A percentile compares a stretch with the other conserved stretches of the same genome.
Evolutionary conservation across 805 yeast genomes (phyloP).

Genomic region (Teunomyces stri): DNA sequence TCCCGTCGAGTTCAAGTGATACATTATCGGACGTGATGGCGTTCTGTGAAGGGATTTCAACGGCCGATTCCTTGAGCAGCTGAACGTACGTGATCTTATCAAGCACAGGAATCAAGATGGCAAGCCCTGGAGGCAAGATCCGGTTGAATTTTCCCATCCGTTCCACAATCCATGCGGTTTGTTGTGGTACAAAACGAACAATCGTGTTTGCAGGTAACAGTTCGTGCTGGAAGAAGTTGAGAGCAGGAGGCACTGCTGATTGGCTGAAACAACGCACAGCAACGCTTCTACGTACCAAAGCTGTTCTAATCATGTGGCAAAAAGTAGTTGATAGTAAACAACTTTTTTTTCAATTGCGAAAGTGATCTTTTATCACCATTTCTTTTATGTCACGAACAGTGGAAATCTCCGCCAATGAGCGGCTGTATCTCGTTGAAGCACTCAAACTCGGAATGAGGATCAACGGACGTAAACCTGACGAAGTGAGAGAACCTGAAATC

Average conservation of each 20-base stretch:
- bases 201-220: constrained; percentile 73
- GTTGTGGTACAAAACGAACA: constrained; percentile 81
- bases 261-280: neutral
- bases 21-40: constrained; percentile 88
- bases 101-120: constrained; percentile 66
- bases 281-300: neutral
- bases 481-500: constrained; percentile 66
- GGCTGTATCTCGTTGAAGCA: constrained; percentile 57
- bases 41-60: constrained; percentile 79
- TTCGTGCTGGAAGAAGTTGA: constrained; percentile 60
- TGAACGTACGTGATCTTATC: constrained; percentile 81
- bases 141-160: constrained; percentile 82
- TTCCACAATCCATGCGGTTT: constrained; percentile 88
- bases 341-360: neutral
- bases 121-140: constrained; percentile 70
- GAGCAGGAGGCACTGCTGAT: constrained; percentile 5
- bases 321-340: neutral
- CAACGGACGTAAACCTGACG: constrained; percentile 66
- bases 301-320: neutral
- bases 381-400: constrained; percentile 55
- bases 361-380: neutral
- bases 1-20: constrained; percentile 81
- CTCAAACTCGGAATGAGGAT: constrained; percentile 60
- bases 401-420: constrained; percentile 64
- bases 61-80: constrained; percentile 78